These are phyloP conservation scores for Amesomyces nigricolor DNA, from an alignment of 2,329 filamentous ascomycete species.

Conservation along the genomic window DNA sequence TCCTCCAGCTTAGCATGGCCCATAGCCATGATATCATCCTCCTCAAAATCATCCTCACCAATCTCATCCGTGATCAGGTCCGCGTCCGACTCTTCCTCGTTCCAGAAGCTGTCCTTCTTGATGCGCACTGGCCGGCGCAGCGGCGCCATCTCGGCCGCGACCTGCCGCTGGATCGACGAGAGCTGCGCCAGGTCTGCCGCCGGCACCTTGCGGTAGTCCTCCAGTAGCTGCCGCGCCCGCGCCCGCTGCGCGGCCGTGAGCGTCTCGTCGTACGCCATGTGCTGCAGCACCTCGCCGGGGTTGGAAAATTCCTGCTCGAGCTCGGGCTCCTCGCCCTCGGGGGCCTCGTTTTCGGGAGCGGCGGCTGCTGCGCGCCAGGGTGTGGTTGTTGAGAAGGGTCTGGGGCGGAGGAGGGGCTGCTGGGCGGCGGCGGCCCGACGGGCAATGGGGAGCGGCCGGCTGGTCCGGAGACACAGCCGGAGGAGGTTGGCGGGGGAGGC, in stretches of 20 bases:
- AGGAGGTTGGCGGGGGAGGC: conserved; percentile 38
- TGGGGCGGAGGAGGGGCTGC: background rate
- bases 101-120: conserved; percentile 43
- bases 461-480: conserved; percentile 36
- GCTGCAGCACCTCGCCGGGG: conserved; percentile 19
- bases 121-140: conserved; percentile 15
- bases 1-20: conserved; percentile 85
- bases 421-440: conserved; percentile 3
- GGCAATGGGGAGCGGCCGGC: conserved; percentile 24
- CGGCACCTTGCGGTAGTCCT: conserved; percentile 20
- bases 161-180: conserved; percentile 1
- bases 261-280: conserved; percentile 13
- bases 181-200: no score
- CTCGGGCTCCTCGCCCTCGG: conserved; percentile 6
- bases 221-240: conserved; percentile 14
- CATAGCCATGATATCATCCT: conserved; percentile 77
- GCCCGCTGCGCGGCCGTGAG: conserved; percentile 26
- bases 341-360: conserved; percentile 7
- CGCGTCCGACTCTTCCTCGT: conserved; percentile 43
- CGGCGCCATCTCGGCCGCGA: conserved; percentile 25
- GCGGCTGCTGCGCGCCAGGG: conserved; percentile 7
- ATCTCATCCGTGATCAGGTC: conserved; percentile 46
- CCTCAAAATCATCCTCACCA: conserved; percentile 60
- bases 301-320: conserved; percentile 13
- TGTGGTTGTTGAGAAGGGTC: conserved; percentile 25